Evolutionary conservation across 192 early-diverging fungal genomes (phyloP), one percentile per base, ranked within the genome.

Genomic region (Podila clonocystis): DNA sequence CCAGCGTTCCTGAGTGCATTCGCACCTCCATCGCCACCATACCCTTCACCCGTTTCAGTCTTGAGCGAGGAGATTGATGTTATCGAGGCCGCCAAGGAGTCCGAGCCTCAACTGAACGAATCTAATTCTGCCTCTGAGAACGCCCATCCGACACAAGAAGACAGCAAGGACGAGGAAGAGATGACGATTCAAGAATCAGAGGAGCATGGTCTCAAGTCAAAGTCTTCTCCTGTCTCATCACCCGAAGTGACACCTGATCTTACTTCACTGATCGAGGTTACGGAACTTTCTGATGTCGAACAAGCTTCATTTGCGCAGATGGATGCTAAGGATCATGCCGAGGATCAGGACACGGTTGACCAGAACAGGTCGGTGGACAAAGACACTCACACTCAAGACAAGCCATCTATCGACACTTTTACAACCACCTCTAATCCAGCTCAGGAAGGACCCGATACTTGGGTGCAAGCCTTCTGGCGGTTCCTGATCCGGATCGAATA

Each of bases 381-480:
- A 17, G 64, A 65, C 12, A 5, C 11, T 38, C 41, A 65, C 12
- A 5, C 11, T 38, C 41, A 64, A 1, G 9, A 22, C 63, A 45
- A 45, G 22, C 0, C 30, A 2, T 33, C 5, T 34, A 63, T 38
- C 52, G 28, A 1, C 67, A 11, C 33, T 20, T 59, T 15, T 4
- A 58, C 15, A 55, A 0, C 22, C 34, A 12, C n/a, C 13, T 17
- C 30, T 6, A 48, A 4, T 5, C 41, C 28, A 11, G 9, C 6
- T 0, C n/a, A 52, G 15, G 22, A 13, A 26, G 33, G 26, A 33
- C 8, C 34, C 5, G 64, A 72, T 12, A 59, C 28, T 0, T 79
- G 75, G 75, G 50, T 79, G 29, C 70, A 79, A 29, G 7, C 22
- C 7, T 38, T 79, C 4, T 79, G 75, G 75, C 48, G 66, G 12